Base-by-base conservation (phyloP, 306 rosid genomes). In the Medicago ruthenica region DNA sequence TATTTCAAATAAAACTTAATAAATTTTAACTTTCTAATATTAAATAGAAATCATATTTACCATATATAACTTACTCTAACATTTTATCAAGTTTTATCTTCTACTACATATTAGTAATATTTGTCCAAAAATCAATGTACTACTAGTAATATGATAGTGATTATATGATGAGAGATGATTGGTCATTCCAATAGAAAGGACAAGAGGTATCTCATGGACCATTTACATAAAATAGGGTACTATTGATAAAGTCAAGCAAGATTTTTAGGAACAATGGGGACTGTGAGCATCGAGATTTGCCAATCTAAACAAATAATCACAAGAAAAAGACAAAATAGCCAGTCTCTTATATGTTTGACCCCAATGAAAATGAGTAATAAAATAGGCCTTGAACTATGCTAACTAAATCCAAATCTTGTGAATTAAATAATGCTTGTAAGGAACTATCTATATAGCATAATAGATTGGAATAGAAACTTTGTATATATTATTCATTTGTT, bases 391-490 rank as follows among this genome's bases (percentile, higher is more conserved):
- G 34, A 55, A 55, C 61, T 55, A 18, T 9, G 61, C 34, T 55
- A 83, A 60, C 34, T 55, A 83, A 60, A 74, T 74, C 57, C 72
- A 77, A 50, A 50, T 69, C 81, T 50, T 54, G 66, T 60, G 77
- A 64, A 67, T 81, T 67, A 75, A 71, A 72, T 57, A 74, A 45
- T 40, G 63, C 21, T 9, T 7, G 11, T 31, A 64, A 6, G 12
- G 14, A 45, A 74, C 48, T 66, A 70, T 69, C 70, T 62, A 71
- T 73, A 34, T 74, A 24, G 82, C 81, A 79, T 84, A 74, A 72
- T 71, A 86, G 79, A 85, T 76, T 39, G 85, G 91, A 85, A 89
- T 89, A 81, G 97, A 92, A 89, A 85, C 93, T 85, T 85, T 86
- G 84, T 45, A 77, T 69, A n/a, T 12, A 67, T 86, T 74, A 80